A percentile compares a stretch with the other conserved stretches of the same genome.
phyloP scores from a whole-genome alignment of 352 stramenopile species.

The Globisporangium alternatum region DNA sequence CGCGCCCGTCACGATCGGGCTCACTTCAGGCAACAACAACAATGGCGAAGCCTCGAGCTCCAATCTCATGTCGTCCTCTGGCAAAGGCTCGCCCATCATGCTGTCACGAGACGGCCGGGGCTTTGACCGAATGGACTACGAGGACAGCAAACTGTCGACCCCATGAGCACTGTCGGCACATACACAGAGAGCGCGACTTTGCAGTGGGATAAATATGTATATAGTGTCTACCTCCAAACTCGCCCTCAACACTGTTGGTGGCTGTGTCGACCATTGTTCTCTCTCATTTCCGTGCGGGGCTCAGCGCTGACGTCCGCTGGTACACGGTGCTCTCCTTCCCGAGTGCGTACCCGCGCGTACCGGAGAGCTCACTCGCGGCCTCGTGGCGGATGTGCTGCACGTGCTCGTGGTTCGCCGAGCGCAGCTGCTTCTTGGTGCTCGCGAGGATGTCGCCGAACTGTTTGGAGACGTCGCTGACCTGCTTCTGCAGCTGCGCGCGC shows the following conservation, averaged over 20 bases:
- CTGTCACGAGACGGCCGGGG: constrained; percentile 8
- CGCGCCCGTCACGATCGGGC: constrained; percentile 14
- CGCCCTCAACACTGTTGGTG: neutral
- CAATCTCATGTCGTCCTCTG: constrained; percentile 20
- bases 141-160: constrained; percentile 49
- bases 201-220: constrained; percentile 5
- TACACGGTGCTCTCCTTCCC: constrained; percentile 63
- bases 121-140: constrained; percentile 37
- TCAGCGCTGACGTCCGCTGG: constrained; percentile 30
- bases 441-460: constrained; percentile 70
- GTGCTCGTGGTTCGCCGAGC: constrained; percentile 49
- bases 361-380: constrained; percentile 44
- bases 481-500: constrained; percentile 37
- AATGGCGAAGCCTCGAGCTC: constrained; percentile 12
- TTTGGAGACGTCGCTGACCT: constrained; percentile 41
- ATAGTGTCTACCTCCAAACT: constrained; percentile 15
- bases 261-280: neutral
- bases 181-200: neutral
- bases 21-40: neutral
- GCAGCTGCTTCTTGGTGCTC: constrained; percentile 55
- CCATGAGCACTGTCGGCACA: constrained; percentile 21
- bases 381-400: constrained; percentile 62
- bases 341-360: constrained; percentile 48
- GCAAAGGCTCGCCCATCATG: constrained; percentile 22
- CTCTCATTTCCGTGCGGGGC: constrained; percentile 12